Evolutionary conservation across 805 yeast genomes (phyloP).

Genomic region (Jamesozyma jinghongensis): DNA sequence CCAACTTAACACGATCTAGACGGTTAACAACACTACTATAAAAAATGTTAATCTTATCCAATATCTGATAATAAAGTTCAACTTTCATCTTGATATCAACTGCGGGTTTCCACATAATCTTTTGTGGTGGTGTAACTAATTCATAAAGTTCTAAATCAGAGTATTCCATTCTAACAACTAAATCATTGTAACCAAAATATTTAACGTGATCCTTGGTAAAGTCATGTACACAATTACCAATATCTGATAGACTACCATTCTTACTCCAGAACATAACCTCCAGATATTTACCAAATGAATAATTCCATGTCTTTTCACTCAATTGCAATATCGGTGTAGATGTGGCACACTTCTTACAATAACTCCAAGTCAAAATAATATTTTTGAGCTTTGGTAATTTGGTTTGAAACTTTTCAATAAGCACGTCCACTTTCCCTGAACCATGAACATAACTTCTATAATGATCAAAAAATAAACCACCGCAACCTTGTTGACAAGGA

Average conservation of each 20-base stretch:
- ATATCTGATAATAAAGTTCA: conserved; percentile 47
- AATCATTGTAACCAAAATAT: conserved; percentile 72
- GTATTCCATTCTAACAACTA: conserved; percentile 73
- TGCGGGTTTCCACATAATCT: conserved; percentile 62
- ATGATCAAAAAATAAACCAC: conserved; percentile 59
- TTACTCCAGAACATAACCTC: conserved; percentile 77
- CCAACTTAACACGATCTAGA: conserved; percentile 64
- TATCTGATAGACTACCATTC: conserved; percentile 43
- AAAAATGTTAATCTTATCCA: conserved; percentile 45
- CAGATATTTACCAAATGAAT: conserved; percentile 86
- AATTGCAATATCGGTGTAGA: conserved; percentile 71
- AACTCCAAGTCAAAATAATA: conserved; percentile 83
- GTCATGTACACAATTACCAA: conserved; percentile 69
- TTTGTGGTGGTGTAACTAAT: conserved; percentile 65
- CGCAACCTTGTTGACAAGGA: conserved; percentile 77
- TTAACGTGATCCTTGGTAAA: conserved; percentile 73
- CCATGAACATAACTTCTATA: conserved; percentile 86
- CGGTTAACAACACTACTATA: conserved; percentile 67
- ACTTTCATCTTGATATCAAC: conserved; percentile 60
- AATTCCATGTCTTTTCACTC: conserved; percentile 81
- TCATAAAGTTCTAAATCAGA: conserved; percentile 68
- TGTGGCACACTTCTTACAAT: conserved; percentile 68
- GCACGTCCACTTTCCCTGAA: conserved; percentile 67
- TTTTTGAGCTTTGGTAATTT: conserved; percentile 52
- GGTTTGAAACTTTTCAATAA: conserved; percentile 53